phyloP scores from a whole-genome alignment of 139 green algal genomes.

The Chara braunii region DNA sequence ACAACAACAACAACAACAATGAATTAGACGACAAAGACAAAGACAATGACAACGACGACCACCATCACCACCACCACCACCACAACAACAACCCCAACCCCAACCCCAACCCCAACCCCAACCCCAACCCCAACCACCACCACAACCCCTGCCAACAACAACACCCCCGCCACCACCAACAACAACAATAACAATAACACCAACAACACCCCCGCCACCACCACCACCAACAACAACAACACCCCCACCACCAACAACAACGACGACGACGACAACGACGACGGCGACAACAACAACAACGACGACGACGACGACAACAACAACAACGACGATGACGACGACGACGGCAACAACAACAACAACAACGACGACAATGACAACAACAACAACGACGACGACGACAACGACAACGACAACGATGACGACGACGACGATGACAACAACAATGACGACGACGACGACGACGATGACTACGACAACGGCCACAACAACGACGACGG shows the following conservation, averaged over 20 bases:
- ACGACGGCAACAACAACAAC: not conserved
- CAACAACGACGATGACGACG: not conserved
- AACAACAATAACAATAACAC: no score
- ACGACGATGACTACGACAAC: not conserved
- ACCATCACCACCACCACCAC: slow-evolving; percentile 1
- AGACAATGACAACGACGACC: not conserved
- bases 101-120: no score
- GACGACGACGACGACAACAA: not conserved
- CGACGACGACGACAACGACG: not conserved
- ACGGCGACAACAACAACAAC: not conserved
- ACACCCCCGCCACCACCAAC: no score
- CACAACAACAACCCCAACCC: no score
- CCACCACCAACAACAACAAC: no score
- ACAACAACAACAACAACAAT: not conserved
- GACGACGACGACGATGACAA: not conserved
- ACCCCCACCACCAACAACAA: no score
- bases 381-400: not conserved
- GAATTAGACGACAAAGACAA: not conserved
- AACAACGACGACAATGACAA: not conserved
- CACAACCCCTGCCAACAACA: not conserved
- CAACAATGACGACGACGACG: not conserved
- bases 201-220: no score
- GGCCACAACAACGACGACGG: not conserved
- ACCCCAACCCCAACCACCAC: no score
- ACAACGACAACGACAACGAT: not conserved